These are phyloP conservation scores for Monosporozyma yasuniensis DNA, from an alignment of 805 yeast genomes.

Conservation along the genomic window DNA sequence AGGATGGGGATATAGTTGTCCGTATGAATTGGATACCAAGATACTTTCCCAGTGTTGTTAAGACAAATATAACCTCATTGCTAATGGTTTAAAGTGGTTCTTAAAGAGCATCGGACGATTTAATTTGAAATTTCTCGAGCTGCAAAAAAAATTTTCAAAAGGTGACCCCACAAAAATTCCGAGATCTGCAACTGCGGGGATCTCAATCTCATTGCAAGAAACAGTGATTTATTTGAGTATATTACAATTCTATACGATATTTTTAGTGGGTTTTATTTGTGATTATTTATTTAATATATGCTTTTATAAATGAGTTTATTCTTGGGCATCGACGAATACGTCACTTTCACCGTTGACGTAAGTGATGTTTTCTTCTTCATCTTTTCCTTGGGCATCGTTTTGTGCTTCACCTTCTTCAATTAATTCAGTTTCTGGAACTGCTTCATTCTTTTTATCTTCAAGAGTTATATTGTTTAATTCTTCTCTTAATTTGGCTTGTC, in stretches of 20 bases:
- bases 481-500: constrained; percentile 65
- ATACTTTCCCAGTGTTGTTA: neutral
- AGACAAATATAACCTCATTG: neutral
- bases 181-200: neutral
- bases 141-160: neutral
- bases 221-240: too few relatives aligned
- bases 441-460: constrained; percentile 14
- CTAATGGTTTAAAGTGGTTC: neutral
- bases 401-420: constrained; percentile 15
- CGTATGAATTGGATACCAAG: neutral
- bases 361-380: constrained; percentile 28
- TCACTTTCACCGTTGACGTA: constrained; percentile 40
- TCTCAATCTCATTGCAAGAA: neutral
- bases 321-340: constrained; percentile 34
- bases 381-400: constrained; percentile 6
- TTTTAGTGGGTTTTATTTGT: neutral
- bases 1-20: neutral
- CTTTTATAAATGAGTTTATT: constrained; percentile 7
- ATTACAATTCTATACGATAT: neutral
- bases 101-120: neutral
- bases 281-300: neutral
- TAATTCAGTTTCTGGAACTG: constrained; percentile 16
- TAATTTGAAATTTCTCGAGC: neutral
- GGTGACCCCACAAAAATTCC: neutral
- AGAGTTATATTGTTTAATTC: constrained; percentile 36